These are phyloP conservation scores for Triangularia setosa DNA, from an alignment of 2,329 filamentous ascomycete genomes.

Conservation along the genomic window DNA sequence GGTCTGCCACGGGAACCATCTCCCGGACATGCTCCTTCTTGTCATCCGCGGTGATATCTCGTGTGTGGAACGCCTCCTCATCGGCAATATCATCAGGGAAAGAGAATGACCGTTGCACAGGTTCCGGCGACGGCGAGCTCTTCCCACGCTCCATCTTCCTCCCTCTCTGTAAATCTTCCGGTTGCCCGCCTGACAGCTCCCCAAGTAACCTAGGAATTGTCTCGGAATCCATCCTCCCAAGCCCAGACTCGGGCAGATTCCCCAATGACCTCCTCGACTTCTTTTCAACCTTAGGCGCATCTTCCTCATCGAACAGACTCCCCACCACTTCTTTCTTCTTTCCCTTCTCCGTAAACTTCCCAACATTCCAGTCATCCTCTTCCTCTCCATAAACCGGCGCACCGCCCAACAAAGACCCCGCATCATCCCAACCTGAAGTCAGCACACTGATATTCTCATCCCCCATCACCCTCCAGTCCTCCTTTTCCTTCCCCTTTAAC, in stretches of 20 bases:
- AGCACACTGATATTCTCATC: slow-evolving; percentile 4
- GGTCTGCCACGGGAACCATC: slow-evolving; percentile 9
- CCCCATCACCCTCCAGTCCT: slow-evolving; percentile 2
- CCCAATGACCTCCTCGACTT: neutral
- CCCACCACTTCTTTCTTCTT: neutral
- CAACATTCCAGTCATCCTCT: neutral
- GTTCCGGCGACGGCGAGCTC: slow-evolving; percentile 20
- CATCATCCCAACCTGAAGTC: neutral
- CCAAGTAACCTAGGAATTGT: slow-evolving; percentile 26
- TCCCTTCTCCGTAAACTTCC: no score
- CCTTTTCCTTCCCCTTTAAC: slow-evolving; percentile 25
- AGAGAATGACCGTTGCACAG: slow-evolving; percentile 26
- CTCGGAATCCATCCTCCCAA: slow-evolving; percentile 33
- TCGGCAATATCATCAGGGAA: slow-evolving; percentile 31
- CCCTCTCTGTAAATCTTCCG: slow-evolving; percentile 18
- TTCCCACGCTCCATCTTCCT: slow-evolving; percentile 16
- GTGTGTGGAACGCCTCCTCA: slow-evolving; percentile 26
- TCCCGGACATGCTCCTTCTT: slow-evolving; percentile 16
- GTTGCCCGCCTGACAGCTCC: slow-evolving; percentile 13
- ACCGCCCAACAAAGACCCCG: neutral
- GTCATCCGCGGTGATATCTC: slow-evolving; percentile 14
- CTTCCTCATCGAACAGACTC: neutral
- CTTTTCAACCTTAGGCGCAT: slow-evolving; percentile 4
- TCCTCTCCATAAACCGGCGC: neutral
- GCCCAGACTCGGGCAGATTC: slow-evolving; percentile 7